Evolutionary conservation across 805 yeast genomes (phyloP), one percentile per base, ranked within the genome.

Genomic region (Candida glaebosa): DNA sequence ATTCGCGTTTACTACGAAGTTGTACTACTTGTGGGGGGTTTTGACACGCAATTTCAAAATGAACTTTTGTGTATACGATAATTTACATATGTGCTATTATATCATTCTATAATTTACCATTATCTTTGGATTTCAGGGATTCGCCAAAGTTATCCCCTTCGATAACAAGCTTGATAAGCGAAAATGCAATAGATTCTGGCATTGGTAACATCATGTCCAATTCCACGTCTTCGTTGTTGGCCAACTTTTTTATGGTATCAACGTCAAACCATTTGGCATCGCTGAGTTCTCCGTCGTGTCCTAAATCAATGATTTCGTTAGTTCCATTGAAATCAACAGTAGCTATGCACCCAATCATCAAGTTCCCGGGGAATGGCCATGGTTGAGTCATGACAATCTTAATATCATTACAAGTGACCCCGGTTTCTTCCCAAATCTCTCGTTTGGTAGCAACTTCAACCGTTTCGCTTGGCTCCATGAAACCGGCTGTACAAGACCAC

Each of bases 401-500:
- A 20, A 91, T 84, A 20, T 73, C 60, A 3, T 62, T 49, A 40
- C 80, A 81, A 40, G 64, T 72, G 26, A 88, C 84, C 5, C 99
- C 99, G 4, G 97, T 83, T 61, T 91, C 99, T 60, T 91, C 99
- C 88, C 93, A 90, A 22, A 87, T 84, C 60, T 91, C 99, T 48
- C 99, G 71, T 34, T 82, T 69, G 17, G 91, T 85, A 9, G 96
- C 93, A 36, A 79, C 82, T 61, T 91, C 98, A 16, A 91, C 80
- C 2, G 95, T 80, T 65, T 91, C 99, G 20, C 90, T 84, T 1
- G 96, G 96, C 60, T 91, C 99, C 79, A 91, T 81, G 61, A 93
- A 93, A 3, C 98, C 99, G 3, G 98, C 96, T 39, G 95, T 78
- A 55, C 95, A 84, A 14, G 91, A 76, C 63, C 83, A 91, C 81